phyloP scores from a whole-genome alignment of 371 early-diverging fungal species.

The Rhizomucor miehei region DNA sequence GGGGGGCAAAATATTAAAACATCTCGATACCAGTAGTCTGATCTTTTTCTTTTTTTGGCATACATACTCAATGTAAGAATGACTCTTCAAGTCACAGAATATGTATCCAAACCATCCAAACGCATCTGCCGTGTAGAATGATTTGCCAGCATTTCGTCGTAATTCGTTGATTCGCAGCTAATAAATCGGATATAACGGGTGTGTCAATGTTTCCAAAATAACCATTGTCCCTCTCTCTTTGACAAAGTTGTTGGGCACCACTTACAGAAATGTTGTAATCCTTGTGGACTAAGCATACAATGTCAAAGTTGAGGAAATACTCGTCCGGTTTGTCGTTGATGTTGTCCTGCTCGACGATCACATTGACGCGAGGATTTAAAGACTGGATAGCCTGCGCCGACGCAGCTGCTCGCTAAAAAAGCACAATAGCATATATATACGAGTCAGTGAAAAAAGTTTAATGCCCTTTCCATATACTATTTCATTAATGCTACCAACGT shows the following conservation, averaged over 20 bases:
- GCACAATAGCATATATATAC: not conserved
- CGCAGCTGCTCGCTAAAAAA: constrained; percentile 67
- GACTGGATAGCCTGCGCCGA: constrained; percentile 52
- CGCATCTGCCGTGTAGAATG: constrained; percentile 67
- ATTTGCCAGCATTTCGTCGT: constrained; percentile 51
- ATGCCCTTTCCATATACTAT: no score
- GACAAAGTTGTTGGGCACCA: no score
- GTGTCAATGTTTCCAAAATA: no score
- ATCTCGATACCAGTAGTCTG: constrained; percentile 3
- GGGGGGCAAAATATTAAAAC: no score
- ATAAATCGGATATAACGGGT: no score
- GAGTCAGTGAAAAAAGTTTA: constrained; percentile 4
- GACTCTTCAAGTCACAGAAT: constrained; percentile 74
- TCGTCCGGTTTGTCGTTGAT: constrained; percentile 41
- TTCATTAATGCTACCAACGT: constrained; percentile 41
- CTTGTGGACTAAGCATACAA: constrained; percentile 63
- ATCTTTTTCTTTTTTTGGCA: not conserved
- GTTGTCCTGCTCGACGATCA: constrained; percentile 51
- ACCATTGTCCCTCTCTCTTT: no score
- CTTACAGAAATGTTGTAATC: constrained; percentile 31
- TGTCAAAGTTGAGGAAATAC: constrained; percentile 61
- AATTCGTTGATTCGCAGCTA: constrained; percentile 59
- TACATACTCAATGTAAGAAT: constrained; percentile 70
- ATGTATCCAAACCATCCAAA: constrained; percentile 82
- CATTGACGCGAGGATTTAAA: constrained; percentile 76